A percentile compares a stretch with the other conserved stretches of the same genome.
Evolutionary conservation across 129 eudicot genomes (phyloP).

Genomic region (Arctium minus): DNA sequence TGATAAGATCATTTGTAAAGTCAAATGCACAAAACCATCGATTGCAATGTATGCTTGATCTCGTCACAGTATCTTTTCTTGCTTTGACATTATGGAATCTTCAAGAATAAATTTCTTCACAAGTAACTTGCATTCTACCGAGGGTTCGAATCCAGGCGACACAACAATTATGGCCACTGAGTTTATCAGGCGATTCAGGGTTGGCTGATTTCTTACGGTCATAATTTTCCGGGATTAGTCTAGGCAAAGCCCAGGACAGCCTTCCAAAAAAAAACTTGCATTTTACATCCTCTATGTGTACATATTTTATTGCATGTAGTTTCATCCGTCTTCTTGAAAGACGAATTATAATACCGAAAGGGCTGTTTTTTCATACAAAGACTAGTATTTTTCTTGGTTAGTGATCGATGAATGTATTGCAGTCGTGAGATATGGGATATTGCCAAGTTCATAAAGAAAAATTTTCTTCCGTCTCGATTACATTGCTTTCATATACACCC

Average conservation of each 20-base stretch:
- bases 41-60: conserved; percentile 34
- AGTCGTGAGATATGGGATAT: conserved; percentile 43
- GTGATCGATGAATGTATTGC: not conserved
- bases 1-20: conserved; percentile 39
- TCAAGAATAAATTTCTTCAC: not conserved
- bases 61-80: not conserved
- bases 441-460: conserved; percentile 13
- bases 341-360: not conserved
- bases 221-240: too few species aligned
- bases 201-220: too few species aligned
- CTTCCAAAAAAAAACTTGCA: too few species aligned
- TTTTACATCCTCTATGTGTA: not conserved
- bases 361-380: not conserved
- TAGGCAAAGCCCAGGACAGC: too few species aligned
- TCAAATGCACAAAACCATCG: conserved; percentile 30
- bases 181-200: too few species aligned
- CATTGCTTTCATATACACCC: conserved; percentile 28
- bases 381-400: not conserved
- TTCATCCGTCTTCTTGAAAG: not conserved
- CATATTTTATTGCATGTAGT: not conserved
- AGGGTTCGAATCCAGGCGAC: too few species aligned
- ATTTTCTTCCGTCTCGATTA: conserved; percentile 23
- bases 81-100: not conserved
- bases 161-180: too few species aligned
- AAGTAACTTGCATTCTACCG: not conserved